Evolutionary conservation across 192 early-diverging fungal species (phyloP).

Genomic region (Coemansia sp.): DNA sequence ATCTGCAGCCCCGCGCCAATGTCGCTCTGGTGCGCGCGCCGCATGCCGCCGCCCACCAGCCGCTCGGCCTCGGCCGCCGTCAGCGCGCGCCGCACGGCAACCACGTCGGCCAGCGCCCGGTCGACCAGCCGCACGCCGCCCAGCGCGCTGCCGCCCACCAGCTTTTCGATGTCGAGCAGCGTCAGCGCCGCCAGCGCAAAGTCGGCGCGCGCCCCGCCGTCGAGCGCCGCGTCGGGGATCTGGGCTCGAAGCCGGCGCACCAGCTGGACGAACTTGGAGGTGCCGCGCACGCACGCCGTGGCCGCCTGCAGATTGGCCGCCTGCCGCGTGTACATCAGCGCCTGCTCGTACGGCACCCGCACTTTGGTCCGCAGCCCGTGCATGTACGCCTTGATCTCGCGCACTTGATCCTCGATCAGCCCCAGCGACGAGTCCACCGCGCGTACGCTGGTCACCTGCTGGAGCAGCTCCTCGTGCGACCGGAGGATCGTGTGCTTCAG

Average conservation of each 20-base stretch:
- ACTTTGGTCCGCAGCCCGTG: constrained; percentile 37
- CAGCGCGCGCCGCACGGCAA: constrained; percentile 6
- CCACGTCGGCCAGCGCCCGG: constrained; percentile 10
- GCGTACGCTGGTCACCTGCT: constrained; percentile 33
- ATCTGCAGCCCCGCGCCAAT: constrained; percentile 36
- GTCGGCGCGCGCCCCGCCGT: constrained; percentile 1
- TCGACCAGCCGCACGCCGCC: constrained; percentile 31
- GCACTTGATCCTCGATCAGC: constrained; percentile 40
- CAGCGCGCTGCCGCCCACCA: constrained; percentile 15
- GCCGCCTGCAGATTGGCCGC: constrained; percentile 37
- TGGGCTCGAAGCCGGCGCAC: constrained; percentile 27
- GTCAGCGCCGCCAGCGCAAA: constrained; percentile 41
- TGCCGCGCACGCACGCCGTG: constrained; percentile 13
- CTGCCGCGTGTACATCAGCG: constrained; percentile 21
- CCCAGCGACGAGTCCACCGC: constrained; percentile 28
- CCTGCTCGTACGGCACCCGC: constrained; percentile 46
- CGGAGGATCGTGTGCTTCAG: constrained; percentile 16
- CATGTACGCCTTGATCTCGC: constrained; percentile 42
- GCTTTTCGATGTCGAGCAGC: constrained; percentile 35
- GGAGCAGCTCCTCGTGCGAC: constrained; percentile 25
- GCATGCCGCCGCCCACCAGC: constrained; percentile 33
- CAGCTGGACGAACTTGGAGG: constrained; percentile 37
- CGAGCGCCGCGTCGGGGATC: constrained; percentile 9
- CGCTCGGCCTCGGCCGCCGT: constrained; percentile 17
- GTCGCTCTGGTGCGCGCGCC: constrained; percentile 27